Base-by-base conservation (phyloP, 768 basidiomycete genomes). In the Lepiota brunneoincarnata region DNA sequence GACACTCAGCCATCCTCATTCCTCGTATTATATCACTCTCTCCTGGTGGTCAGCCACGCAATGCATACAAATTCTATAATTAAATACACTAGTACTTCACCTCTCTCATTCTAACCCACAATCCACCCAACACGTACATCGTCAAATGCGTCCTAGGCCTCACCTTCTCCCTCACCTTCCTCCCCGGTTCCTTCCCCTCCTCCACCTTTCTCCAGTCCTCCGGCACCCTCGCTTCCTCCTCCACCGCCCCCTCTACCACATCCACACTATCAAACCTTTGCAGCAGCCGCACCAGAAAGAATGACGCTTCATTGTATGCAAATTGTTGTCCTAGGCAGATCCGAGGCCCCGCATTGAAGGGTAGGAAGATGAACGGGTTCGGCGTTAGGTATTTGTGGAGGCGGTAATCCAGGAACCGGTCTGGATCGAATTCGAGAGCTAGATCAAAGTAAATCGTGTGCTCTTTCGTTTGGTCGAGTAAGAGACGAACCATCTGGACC, bases 351-450 rank as follows among this genome's bases (percentile, higher is more conserved):
- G 77, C 78, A 52, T 79, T 80, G 67, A 80, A 80, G 2, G 78
- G 78, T 6, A 79, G 59, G 61, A 80, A 81, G 37, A 80, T 78
- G 72, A 76, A 82, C 0, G 83, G 82, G 59, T 83, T 82, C 4
- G 76, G 72, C 0, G 71, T 75, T 48, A 82, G 61, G 58, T 84
- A 82, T 59, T 79, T 82, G 4, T 76, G 71, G 31, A 83, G 54
- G 1, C 85, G 70, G 24, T 79, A 75, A 56, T 87, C 86, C 24
- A 87, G 64, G 73, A 86, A 87, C 1, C 86, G 74, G 55, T 85
- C 80, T 0, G 86, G 86, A 61, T 87, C 84, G 61, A 86, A 88
- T 55, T 69, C 60, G 3, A 75, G 67, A 20, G 83, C 83, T 82
- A 15, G 26, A 47, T n/a, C 7, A 38, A 21, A 9, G 39, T 23